Evolutionary conservation across 2,329 filamentous ascomycete species (phyloP).

Genomic region (Pseudocercospora fuligena): DNA sequence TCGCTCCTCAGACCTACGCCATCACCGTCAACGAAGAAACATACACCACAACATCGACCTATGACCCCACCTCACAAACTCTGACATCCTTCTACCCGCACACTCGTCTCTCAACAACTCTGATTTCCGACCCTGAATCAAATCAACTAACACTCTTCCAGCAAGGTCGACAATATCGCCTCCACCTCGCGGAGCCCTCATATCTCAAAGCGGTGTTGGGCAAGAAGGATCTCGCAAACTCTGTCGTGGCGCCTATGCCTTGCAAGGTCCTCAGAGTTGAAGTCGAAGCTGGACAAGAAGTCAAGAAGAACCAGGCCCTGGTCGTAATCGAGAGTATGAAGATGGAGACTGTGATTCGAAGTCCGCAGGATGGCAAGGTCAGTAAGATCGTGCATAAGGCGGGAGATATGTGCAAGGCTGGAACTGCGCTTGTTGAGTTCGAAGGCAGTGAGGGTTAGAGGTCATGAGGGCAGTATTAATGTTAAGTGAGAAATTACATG

Average conservation of each 20-base stretch:
- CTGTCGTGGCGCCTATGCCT: conserved; percentile 92
- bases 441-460: conserved; percentile 32
- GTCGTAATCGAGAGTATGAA: conserved; percentile 69
- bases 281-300: conserved; percentile 77
- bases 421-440: conserved; percentile 53
- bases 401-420: conserved; percentile 54
- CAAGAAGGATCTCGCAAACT: conserved; percentile 77
- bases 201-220: conserved; percentile 92
- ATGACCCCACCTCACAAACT: conserved; percentile 51
- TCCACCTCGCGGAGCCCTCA: conserved; percentile 63
- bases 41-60: conserved; percentile 48
- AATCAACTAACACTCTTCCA: conserved; percentile 74
- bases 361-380: conserved; percentile 54
- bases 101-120: conserved; percentile 77
- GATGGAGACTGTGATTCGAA: conserved; percentile 62
- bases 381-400: conserved; percentile 54
- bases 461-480: too few relatives aligned
- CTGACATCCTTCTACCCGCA: conserved; percentile 80
- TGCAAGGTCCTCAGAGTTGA: conserved; percentile 94
- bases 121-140: conserved; percentile 67
- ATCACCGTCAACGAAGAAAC: conserved; percentile 50
- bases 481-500: too few relatives aligned
- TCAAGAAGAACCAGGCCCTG: conserved; percentile 83
- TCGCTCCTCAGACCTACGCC: conserved; percentile 55
- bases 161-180: conserved; percentile 61